Evolutionary conservation across 345 rosid genomes (phyloP).

Genomic region (Pelargonium nanum): DNA sequence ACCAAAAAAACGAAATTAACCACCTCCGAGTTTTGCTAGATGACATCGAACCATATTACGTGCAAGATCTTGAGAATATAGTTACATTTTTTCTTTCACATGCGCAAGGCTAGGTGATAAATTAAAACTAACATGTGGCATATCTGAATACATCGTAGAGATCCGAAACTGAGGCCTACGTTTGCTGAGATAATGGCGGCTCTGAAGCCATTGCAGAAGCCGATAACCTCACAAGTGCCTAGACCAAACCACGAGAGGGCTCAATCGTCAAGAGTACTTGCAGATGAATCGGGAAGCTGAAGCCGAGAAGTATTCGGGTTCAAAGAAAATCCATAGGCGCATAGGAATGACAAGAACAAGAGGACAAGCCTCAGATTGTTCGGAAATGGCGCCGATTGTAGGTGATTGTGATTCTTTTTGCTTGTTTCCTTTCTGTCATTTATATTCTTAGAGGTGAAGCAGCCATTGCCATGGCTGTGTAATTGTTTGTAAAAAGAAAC

Average conservation of each 20-base stretch:
- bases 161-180: slow-evolving; percentile 79
- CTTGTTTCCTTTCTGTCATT: not conserved
- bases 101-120: not conserved
- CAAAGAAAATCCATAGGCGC: no score
- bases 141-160: slow-evolving; percentile 27
- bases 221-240: slow-evolving; percentile 32
- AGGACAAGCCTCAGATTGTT: no score
- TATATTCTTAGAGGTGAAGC: not conserved
- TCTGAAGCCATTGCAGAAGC: slow-evolving; percentile 80
- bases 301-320: not conserved
- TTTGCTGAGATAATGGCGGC: slow-evolving; percentile 83
- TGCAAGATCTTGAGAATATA: not conserved
- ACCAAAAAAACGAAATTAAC: no score
- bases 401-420: not conserved
- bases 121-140: slow-evolving; percentile 4
- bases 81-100: not conserved
- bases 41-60: no score
- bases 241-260: slow-evolving; percentile 20
- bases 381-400: not conserved
- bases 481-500: not conserved
- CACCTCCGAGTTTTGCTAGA: no score
- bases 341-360: no score
- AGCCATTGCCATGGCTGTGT: not conserved
- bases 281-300: not conserved
- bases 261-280: not conserved